Base-by-base conservation (phyloP, 345 rosid species). In the Psidium friedrichsthalianum region DNA sequence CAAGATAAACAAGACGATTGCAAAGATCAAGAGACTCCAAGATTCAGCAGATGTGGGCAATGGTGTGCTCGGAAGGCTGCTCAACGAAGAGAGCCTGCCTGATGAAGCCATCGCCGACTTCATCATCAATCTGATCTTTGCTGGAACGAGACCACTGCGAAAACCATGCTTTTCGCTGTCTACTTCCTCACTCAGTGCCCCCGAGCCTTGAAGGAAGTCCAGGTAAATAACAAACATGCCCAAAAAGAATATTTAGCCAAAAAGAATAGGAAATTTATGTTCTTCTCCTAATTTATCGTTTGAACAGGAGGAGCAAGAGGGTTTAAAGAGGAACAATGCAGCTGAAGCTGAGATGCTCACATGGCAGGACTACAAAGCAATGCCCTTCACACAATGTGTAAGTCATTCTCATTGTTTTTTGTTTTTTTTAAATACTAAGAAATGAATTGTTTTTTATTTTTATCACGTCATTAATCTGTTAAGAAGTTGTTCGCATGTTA, bases 361-460 rank as follows among this genome's bases (percentile, higher is more conserved):
- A 74, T 96, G 99, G 99, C 88, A 91, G 90, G 95, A 96, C 87
- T 96, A 95, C 89, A 93, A 92, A 89, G 90, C 92, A 56, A 96
- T 96, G 98, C 84, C 92, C 3, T 95, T 96, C 94, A 95, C 99
- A 85, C 98, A 93, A 84, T 94, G 96, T 59, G 99, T 96, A 90
- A 92, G 98, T 88, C 82, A 25, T 64, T 55, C 16, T 47, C 56
- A 56, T 82, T 40, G 44, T 10, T 82, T 32, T n/a, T 59, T 42
- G 32, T 32, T 44, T 44, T 44, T 44, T 44, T 44, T 4, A 44
- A 44, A 44, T 1, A 44, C 24, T 25, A 12, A 18, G 78, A 16
- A 51, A 16, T 27, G 21, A 51, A 57, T 44, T 44, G 9, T 44
- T 44, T 44, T 44, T 44, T 44, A 1, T 44, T 44, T 44, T 8